phyloP scores from a whole-genome alignment of 805 yeast species.

The Schwanniomyces polymorphus region DNA sequence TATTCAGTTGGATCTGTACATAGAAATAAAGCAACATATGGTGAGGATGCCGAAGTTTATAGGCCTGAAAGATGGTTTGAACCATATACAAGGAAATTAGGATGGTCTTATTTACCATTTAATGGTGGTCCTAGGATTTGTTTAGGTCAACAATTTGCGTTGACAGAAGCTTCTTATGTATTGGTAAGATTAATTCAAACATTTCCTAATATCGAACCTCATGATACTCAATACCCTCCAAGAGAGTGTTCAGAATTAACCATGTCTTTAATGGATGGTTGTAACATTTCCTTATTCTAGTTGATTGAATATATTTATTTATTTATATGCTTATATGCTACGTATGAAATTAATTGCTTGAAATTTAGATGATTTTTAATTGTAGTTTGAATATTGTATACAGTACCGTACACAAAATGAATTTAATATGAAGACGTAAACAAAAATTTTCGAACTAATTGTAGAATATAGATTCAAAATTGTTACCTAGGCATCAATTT shows the following conservation, averaged over 20 bases:
- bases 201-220: slow-evolving; percentile 23
- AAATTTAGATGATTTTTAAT: background rate
- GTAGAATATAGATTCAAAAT: background rate
- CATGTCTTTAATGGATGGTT: slow-evolving; percentile 23
- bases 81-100: slow-evolving; percentile 22
- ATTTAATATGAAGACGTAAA: background rate
- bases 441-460: slow-evolving; percentile 1
- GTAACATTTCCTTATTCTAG: slow-evolving; percentile 6
- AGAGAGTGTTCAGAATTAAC: slow-evolving; percentile 29
- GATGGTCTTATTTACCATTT: slow-evolving; percentile 38
- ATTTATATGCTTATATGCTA: background rate
- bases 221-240: slow-evolving; percentile 22
- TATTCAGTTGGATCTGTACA: slow-evolving; percentile 46
- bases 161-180: slow-evolving; percentile 35
- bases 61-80: slow-evolving; percentile 34
- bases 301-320: background rate
- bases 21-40: slow-evolving; percentile 29
- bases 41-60: slow-evolving; percentile 28
- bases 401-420: background rate
- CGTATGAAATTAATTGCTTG: background rate
- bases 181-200: slow-evolving; percentile 27
- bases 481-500: background rate
- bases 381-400: background rate
- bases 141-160: slow-evolving; percentile 41
- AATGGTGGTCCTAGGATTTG: slow-evolving; percentile 41